A percentile compares a stretch with the other conserved stretches of the same genome.
phyloP scores from a whole-genome alignment of 2,329 filamentous ascomycete genomes.

The Trichoderma sp. region DNA sequence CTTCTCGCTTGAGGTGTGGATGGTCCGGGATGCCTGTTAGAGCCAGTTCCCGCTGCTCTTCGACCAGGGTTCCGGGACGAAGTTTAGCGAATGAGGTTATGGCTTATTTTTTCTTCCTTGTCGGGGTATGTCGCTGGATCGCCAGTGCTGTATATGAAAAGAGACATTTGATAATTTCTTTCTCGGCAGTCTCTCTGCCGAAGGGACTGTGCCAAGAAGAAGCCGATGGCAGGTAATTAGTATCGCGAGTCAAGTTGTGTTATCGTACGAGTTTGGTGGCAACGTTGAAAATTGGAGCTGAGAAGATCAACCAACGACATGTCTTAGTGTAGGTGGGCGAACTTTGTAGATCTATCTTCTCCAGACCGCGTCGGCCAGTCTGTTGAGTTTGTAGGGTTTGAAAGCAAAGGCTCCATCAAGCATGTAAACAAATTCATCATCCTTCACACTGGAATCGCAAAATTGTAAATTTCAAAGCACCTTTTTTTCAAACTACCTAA shows the following conservation, averaged over 20 bases:
- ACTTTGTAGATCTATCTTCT: background rate
- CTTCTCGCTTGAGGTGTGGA: slow-evolving; percentile 9
- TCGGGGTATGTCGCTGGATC: background rate
- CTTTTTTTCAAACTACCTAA: background rate
- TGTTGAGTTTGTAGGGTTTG: background rate
- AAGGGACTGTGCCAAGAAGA: background rate
- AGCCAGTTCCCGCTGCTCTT: slow-evolving; percentile 19
- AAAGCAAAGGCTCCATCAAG: background rate
- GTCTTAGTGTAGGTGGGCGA: background rate
- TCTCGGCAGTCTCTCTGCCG: background rate
- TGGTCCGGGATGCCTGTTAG: slow-evolving; percentile 24
- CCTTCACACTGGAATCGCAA: background rate
- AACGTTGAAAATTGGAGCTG: background rate
- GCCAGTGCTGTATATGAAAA: background rate
- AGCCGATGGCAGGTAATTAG: background rate
- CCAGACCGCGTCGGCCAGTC: background rate
- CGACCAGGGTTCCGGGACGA: slow-evolving; percentile 16
- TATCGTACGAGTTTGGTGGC: slow-evolving; percentile 16
- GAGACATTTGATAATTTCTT: background rate
- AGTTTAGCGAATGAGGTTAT: slow-evolving; percentile 15
- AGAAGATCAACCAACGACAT: background rate
- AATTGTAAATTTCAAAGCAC: background rate
- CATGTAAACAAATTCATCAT: background rate
- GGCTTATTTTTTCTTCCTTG: background rate
- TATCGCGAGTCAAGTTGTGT: background rate